A percentile compares a stretch with the other conserved stretches of the same genome.
These are phyloP conservation scores for Rutstroemia sp. DNA, from an alignment of 2,329 filamentous ascomycete genomes.

Conservation along the genomic window DNA sequence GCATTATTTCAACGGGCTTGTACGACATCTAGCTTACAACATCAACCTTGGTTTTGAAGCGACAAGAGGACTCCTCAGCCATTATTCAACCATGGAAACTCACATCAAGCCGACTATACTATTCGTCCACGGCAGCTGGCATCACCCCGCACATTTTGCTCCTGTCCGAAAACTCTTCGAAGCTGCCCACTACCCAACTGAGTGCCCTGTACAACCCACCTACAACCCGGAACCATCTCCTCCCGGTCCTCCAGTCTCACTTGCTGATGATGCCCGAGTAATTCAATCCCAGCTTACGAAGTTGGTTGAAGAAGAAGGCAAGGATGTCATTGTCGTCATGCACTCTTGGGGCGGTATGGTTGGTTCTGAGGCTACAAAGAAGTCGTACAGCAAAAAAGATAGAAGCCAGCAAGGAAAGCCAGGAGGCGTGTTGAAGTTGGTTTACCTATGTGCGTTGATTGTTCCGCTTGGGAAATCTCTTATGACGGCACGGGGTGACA, in stretches of 20 bases:
- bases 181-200: neutral
- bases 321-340: neutral
- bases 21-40: too few species aligned
- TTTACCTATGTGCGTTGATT: neutral
- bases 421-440: neutral
- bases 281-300: neutral
- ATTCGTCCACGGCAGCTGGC: neutral
- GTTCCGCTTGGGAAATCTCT: neutral
- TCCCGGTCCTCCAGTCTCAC: neutral
- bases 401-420: neutral
- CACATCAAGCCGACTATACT: neutral
- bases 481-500: neutral
- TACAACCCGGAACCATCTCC: neutral
- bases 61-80: too few species aligned
- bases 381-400: neutral
- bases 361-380: neutral
- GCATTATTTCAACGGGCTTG: too few species aligned
- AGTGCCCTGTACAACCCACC: neutral
- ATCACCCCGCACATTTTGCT: neutral
- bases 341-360: neutral
- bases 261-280: neutral
- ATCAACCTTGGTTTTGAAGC: too few species aligned
- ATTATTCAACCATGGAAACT: neutral
- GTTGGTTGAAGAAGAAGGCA: neutral
- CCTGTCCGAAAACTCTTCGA: neutral